Percentiles rank a stretch among this genome's conserved stretches.
These are phyloP conservation scores for Hypoxylon perforatum DNA, from an alignment of 495 filamentous ascomycete genomes.

Conservation along the genomic window DNA sequence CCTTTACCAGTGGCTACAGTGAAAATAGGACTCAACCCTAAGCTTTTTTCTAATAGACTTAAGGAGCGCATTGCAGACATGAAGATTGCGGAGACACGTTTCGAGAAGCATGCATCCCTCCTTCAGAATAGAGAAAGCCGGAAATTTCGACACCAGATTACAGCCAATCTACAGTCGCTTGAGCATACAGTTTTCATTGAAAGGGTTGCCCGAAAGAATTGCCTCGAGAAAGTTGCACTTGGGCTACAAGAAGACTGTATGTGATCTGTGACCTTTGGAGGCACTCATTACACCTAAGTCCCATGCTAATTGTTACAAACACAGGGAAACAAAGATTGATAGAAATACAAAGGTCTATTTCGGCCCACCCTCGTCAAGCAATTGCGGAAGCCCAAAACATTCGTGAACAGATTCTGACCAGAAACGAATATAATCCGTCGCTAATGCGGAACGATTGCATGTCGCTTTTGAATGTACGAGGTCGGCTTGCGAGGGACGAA, in stretches of 20 bases:
- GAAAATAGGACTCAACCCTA: conserved; percentile 4
- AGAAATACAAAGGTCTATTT: not conserved
- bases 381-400: not conserved
- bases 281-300: not conserved
- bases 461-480: not conserved
- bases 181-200: not conserved
- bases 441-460: not conserved
- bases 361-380: not conserved
- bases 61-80: conserved; percentile 22
- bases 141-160: not conserved
- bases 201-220: not conserved
- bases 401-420: not conserved
- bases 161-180: not conserved
- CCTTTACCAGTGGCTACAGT: not conserved
- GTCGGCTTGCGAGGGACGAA: not conserved
- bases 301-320: not conserved
- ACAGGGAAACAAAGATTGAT: not conserved
- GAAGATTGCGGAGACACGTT: conserved; percentile 10
- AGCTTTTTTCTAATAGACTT: conserved; percentile 16
- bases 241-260: not conserved
- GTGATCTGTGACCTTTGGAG: not conserved
- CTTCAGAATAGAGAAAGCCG: not conserved
- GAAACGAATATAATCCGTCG: not conserved
- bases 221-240: not conserved
- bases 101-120: conserved; percentile 13